These are phyloP conservation scores for Boletus mariae DNA, from an alignment of 1,284 basidiomycete species.

Conservation along the genomic window DNA sequence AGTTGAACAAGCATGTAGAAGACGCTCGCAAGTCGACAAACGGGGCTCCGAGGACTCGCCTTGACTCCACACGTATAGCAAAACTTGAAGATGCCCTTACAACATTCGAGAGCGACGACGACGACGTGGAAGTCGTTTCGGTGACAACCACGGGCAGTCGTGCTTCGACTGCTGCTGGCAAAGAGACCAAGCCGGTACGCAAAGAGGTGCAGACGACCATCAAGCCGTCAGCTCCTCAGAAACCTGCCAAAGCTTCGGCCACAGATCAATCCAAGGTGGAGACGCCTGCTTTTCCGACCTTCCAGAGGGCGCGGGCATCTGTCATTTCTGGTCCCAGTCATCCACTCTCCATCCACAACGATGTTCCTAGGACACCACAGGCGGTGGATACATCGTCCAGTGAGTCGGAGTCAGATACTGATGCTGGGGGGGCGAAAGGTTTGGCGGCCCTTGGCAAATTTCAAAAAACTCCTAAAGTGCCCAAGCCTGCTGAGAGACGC, in stretches of 20 bases:
- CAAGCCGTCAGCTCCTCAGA: slow-evolving; percentile 14
- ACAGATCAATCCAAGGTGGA: slow-evolving; percentile 37
- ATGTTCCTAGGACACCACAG: slow-evolving; percentile 12
- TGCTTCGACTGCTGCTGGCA: slow-evolving; percentile 7
- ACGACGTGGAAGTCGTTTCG: slow-evolving; percentile 44
- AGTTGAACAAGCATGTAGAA: slow-evolving; percentile 59
- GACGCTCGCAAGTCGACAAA: slow-evolving; percentile 48
- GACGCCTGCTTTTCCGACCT: slow-evolving; percentile 34
- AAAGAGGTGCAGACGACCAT: slow-evolving; percentile 25
- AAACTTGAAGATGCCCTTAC: slow-evolving; percentile 58
- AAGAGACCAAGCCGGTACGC: slow-evolving; percentile 16
- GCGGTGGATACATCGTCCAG: slow-evolving; percentile 37
- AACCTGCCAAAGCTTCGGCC: slow-evolving; percentile 25
- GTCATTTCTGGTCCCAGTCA: slow-evolving; percentile 16
- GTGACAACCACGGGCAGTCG: slow-evolving; percentile 16
- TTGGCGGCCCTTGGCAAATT: slow-evolving; percentile 60
- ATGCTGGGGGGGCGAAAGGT: slow-evolving; percentile 41
- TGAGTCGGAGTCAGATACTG: slow-evolving; percentile 55
- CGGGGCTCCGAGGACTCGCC: slow-evolving; percentile 45
- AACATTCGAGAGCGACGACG: slow-evolving; percentile 52
- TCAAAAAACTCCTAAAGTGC: slow-evolving; percentile 58
- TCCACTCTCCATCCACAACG: slow-evolving; percentile 25
- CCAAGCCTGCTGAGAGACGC: slow-evolving; percentile 57
- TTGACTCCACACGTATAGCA: slow-evolving; percentile 54
- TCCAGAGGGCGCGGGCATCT: slow-evolving; percentile 28